Conservation (phyloP, 1,139 yeast genomes). For the Yamadazyma sp. region DNA sequence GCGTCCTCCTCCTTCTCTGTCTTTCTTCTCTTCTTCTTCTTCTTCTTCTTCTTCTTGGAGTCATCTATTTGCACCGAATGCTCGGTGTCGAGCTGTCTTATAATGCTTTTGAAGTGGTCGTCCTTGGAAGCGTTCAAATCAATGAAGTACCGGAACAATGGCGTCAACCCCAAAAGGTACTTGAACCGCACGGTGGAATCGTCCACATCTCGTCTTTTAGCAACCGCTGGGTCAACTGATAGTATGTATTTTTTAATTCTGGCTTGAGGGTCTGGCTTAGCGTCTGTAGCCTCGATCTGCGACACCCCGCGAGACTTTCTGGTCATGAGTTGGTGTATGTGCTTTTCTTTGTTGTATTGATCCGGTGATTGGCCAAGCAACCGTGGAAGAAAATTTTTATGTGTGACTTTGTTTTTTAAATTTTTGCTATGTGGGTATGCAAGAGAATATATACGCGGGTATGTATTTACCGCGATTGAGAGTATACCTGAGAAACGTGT, state of each 20-base stretch:
- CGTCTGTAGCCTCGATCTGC: not conserved
- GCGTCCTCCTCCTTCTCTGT: slow-evolving; percentile 93
- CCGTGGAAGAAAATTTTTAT: not conserved
- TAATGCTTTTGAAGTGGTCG: slow-evolving; percentile 53
- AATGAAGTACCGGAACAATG: slow-evolving; percentile 84
- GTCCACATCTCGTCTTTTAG: slow-evolving; percentile 55
- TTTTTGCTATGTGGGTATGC: slow-evolving; percentile 1
- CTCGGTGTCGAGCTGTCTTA: slow-evolving; percentile 44
- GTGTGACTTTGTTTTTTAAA: slow-evolving; percentile 1
- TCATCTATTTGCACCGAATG: slow-evolving; percentile 19
- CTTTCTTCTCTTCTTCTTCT: slow-evolving; percentile 46
- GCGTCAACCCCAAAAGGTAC: slow-evolving; percentile 79
- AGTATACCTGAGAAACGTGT: too few relatives aligned
- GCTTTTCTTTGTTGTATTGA: too few relatives aligned
- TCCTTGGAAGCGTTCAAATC: slow-evolving; percentile 79
- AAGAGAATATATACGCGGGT: slow-evolving; percentile 1
- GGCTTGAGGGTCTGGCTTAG: slow-evolving; percentile 20
- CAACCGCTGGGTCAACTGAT: slow-evolving; percentile 51
- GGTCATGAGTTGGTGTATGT: not conserved
- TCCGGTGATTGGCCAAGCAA: too few relatives aligned
- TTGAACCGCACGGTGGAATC: slow-evolving; percentile 81
- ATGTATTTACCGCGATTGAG: not conserved
- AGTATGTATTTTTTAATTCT: slow-evolving; percentile 51
- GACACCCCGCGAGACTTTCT: not conserved
- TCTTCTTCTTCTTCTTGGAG: slow-evolving; percentile 20